These are phyloP conservation scores for Aspergillus udagawae DNA, from an alignment of 2,329 filamentous ascomycete species.

Conservation along the genomic window DNA sequence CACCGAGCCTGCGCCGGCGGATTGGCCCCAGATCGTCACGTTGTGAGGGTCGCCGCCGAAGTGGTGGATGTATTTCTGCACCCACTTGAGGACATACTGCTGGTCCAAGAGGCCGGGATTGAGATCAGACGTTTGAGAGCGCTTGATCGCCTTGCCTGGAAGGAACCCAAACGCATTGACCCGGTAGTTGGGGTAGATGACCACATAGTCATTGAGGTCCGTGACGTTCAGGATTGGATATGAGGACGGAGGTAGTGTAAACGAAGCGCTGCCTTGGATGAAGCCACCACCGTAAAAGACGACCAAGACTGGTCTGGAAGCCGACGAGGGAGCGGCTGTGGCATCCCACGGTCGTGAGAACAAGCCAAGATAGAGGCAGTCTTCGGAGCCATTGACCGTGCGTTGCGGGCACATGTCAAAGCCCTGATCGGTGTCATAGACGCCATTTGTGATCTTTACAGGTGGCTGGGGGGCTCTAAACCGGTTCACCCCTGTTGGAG, in stretches of 20 bases:
- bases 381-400: slow-evolving; percentile 55
- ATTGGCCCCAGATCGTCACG: slow-evolving; percentile 55
- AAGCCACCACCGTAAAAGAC: slow-evolving; percentile 61
- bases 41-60: slow-evolving; percentile 53
- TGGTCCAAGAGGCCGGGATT: slow-evolving; percentile 54
- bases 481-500: slow-evolving; percentile 54
- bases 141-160: slow-evolving; percentile 46
- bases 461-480: slow-evolving; percentile 61
- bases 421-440: slow-evolving; percentile 52
- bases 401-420: slow-evolving; percentile 59
- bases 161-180: slow-evolving; percentile 57
- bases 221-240: slow-evolving; percentile 58
- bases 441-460: slow-evolving; percentile 42
- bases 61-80: slow-evolving; percentile 48
- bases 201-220: slow-evolving; percentile 47
- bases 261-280: slow-evolving; percentile 54
- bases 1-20: slow-evolving; percentile 49
- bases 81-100: slow-evolving; percentile 50
- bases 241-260: slow-evolving; percentile 52
- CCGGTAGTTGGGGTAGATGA: slow-evolving; percentile 54
- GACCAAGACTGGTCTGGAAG: slow-evolving; percentile 55
- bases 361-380: slow-evolving; percentile 59
- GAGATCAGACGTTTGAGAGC: slow-evolving; percentile 43
- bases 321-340: slow-evolving; percentile 7
- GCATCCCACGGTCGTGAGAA: slow-evolving; percentile 55